Percentiles rank a stretch among this genome's conserved stretches.
phyloP scores from a whole-genome alignment of 805 yeast species.

The Lipomyces kockii region DNA sequence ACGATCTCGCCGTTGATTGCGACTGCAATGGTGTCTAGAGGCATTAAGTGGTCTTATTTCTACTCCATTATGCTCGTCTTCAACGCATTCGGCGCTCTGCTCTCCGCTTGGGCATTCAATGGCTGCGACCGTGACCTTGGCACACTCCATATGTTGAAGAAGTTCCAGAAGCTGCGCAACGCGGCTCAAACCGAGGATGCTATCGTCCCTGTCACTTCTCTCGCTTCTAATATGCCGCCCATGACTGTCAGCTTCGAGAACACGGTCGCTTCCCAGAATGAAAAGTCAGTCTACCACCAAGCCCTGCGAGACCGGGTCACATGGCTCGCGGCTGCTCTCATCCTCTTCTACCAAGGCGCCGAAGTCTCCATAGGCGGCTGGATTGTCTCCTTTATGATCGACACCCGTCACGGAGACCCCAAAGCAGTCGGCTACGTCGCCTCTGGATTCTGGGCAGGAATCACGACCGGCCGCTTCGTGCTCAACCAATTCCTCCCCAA shows the following conservation, averaged over 20 bases:
- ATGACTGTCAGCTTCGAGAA: background rate
- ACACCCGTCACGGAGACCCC: conserved; percentile 55
- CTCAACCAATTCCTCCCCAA: conserved; percentile 42
- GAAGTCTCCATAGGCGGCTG: conserved; percentile 76
- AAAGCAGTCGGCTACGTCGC: conserved; percentile 63
- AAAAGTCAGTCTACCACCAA: conserved; percentile 12
- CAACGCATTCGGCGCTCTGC: conserved; percentile 45
- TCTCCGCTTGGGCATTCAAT: conserved; percentile 53
- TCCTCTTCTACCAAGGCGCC: conserved; percentile 69
- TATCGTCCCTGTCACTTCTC: background rate
- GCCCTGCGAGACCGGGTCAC: conserved; percentile 15
- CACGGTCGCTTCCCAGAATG: background rate
- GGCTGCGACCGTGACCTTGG: conserved; percentile 33
- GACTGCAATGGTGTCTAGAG: conserved; percentile 56
- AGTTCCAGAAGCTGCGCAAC: conserved; percentile 10
- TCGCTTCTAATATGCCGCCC: background rate
- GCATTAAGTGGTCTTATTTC: conserved; percentile 59
- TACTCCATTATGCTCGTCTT: conserved; percentile 56
- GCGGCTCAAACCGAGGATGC: conserved; percentile 1
- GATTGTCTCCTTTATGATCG: conserved; percentile 66
- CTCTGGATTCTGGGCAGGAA: conserved; percentile 73
- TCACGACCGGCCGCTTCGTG: conserved; percentile 64
- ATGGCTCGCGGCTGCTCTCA: conserved; percentile 57
- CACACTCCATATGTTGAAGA: conserved; percentile 22
- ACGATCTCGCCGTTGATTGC: conserved; percentile 70